These are phyloP conservation scores for Naganishia liquefaciens DNA, from an alignment of 1,284 basidiomycete species.

Conservation along the genomic window DNA sequence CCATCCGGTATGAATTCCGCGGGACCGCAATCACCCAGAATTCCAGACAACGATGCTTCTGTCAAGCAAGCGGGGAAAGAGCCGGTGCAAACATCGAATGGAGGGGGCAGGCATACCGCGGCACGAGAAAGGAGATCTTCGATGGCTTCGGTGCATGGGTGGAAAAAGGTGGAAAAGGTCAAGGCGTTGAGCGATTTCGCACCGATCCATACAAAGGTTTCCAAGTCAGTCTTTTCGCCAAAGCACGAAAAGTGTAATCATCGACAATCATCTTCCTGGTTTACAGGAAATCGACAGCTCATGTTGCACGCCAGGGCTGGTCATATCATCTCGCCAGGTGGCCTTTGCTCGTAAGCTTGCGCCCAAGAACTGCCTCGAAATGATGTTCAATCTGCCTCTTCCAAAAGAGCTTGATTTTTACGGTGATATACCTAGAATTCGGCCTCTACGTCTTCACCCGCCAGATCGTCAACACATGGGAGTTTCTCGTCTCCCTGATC, in stretches of 20 bases:
- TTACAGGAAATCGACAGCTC: constrained; percentile 9
- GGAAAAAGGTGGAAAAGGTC: constrained; percentile 66
- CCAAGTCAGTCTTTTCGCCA: constrained; percentile 36
- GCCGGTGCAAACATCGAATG: constrained; percentile 24
- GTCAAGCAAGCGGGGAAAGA: constrained; percentile 26
- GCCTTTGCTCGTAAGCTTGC: constrained; percentile 73
- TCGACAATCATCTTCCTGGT: not conserved
- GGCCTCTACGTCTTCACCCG: constrained; percentile 80
- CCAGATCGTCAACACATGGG: constrained; percentile 89
- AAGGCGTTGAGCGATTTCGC: constrained; percentile 90
- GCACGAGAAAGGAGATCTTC: constrained; percentile 33
- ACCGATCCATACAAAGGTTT: constrained; percentile 78
- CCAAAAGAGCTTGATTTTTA: constrained; percentile 71
- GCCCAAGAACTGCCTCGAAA: no score
- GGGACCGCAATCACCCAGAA: constrained; percentile 8
- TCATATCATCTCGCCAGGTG: constrained; percentile 78
- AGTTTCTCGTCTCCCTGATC: constrained; percentile 67
- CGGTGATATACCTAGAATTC: constrained; percentile 84
- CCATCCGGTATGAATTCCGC: constrained; percentile 39
- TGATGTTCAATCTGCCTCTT: not conserved
- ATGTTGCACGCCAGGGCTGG: constrained; percentile 28
- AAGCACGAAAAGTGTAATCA: no score
- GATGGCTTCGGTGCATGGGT: constrained; percentile 46
- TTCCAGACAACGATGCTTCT: constrained; percentile 37
- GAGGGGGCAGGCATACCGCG: constrained; percentile 18